A percentile compares a stretch with the other conserved stretches of the same genome.
phyloP scores from a whole-genome alignment of 371 early-diverging fungal species.

The Syncephalis fuscata region DNA sequence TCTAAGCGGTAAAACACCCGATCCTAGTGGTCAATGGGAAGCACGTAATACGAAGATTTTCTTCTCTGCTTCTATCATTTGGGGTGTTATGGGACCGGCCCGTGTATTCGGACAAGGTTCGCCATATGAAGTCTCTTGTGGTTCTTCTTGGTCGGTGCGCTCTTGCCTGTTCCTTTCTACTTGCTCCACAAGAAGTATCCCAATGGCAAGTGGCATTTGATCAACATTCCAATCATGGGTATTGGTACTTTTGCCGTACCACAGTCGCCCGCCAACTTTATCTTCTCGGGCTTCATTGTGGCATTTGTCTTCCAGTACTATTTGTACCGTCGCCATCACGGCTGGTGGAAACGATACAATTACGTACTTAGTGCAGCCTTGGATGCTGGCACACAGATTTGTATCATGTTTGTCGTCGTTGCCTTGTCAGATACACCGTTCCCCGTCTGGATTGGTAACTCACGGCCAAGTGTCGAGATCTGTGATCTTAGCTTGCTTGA shows the following conservation, averaged over 20 bases:
- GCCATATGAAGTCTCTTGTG: constrained; percentile 38
- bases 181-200: constrained; percentile 17
- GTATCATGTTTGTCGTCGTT: too few relatives aligned
- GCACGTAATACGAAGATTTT: constrained; percentile 16
- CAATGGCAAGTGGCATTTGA: constrained; percentile 1
- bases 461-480: too few relatives aligned
- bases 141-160: constrained; percentile 30
- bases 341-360: constrained; percentile 18
- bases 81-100: constrained; percentile 63
- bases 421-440: too few relatives aligned
- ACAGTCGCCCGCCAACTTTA: constrained; percentile 4
- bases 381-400: constrained; percentile 11
- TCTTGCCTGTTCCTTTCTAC: constrained; percentile 32
- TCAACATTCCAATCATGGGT: constrained; percentile 17
- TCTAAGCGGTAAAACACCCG: constrained; percentile 11
- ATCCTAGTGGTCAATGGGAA: constrained; percentile 12
- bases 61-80: constrained; percentile 23
- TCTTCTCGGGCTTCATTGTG: constrained; percentile 4
- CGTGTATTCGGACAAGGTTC: constrained; percentile 43
- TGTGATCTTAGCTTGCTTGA: too few relatives aligned
- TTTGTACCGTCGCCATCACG: constrained; percentile 9
- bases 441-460: too few relatives aligned
- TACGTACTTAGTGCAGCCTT: constrained; percentile 18
- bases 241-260: constrained; percentile 21
- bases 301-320: constrained; percentile 18